Conservation (phyloP, 2,329 filamentous ascomycete genomes). For the Colletotrichum liriopes region DNA sequence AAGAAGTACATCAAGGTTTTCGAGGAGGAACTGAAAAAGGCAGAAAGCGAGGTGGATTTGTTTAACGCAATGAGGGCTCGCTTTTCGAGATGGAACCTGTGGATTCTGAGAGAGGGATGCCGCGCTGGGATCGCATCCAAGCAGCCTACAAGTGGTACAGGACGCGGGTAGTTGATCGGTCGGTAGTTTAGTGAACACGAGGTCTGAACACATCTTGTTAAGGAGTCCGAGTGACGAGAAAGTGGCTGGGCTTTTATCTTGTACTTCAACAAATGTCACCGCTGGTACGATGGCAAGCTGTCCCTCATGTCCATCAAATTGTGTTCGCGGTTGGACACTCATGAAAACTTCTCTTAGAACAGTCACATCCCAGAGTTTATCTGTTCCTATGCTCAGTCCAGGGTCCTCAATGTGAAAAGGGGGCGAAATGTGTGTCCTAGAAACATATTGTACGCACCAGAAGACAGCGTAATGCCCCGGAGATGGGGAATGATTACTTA, state of each 20-base stretch:
- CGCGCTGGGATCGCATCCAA: neutral
- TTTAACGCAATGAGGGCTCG: neutral
- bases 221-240: neutral
- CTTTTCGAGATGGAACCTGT: neutral
- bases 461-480: too few relatives aligned
- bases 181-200: neutral
- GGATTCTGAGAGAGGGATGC: neutral
- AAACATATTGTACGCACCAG: too few relatives aligned
- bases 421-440: too few relatives aligned
- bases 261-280: neutral
- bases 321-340: neutral
- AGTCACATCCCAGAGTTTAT: too few relatives aligned
- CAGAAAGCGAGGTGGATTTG: constrained; percentile 6
- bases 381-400: too few relatives aligned
- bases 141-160: neutral
- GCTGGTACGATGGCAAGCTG: neutral
- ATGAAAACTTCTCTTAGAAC: too few relatives aligned
- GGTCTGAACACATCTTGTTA: neutral
- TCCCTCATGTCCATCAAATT: neutral
- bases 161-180: neutral
- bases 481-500: too few relatives aligned
- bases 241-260: neutral
- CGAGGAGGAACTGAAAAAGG: constrained; percentile 17
- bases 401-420: too few relatives aligned
- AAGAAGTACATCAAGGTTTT: constrained; percentile 10